These are phyloP conservation scores for Cladophialophora bantiana DNA, from an alignment of 2,329 filamentous ascomycete genomes.

Conservation along the genomic window DNA sequence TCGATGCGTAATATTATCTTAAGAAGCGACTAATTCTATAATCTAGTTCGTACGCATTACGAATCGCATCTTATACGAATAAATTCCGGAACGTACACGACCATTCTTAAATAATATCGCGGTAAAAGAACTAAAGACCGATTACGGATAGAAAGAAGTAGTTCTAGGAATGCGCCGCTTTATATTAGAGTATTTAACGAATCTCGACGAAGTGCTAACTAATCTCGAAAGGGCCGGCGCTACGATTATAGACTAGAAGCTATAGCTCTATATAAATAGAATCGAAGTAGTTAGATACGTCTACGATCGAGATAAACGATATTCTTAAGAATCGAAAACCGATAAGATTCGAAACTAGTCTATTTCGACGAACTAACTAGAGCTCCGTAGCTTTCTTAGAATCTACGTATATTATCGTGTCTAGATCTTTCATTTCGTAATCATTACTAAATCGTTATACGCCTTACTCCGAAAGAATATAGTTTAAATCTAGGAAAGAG, in stretches of 20 bases:
- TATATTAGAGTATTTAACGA: background rate
- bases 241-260: background rate
- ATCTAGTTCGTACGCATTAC: background rate
- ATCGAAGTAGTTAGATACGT: background rate
- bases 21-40: background rate
- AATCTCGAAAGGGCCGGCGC: background rate
- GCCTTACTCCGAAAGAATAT: too few species aligned
- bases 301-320: background rate
- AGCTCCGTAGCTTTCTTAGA: too few species aligned
- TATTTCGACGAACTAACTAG: background rate
- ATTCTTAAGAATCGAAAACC: background rate
- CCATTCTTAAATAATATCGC: background rate
- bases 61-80: background rate
- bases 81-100: background rate
- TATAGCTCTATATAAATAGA: background rate
- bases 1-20: background rate
- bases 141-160: background rate
- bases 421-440: too few species aligned
- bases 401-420: too few species aligned
- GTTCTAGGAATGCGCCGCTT: background rate
- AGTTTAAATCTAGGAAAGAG: background rate
- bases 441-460: too few species aligned
- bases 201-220: background rate
- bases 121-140: background rate
- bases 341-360: too few species aligned